Evolutionary conservation across 441 rosid species (phyloP), one percentile per base, ranked within the genome.

Genomic region (Rhodomyrtus psidioides): DNA sequence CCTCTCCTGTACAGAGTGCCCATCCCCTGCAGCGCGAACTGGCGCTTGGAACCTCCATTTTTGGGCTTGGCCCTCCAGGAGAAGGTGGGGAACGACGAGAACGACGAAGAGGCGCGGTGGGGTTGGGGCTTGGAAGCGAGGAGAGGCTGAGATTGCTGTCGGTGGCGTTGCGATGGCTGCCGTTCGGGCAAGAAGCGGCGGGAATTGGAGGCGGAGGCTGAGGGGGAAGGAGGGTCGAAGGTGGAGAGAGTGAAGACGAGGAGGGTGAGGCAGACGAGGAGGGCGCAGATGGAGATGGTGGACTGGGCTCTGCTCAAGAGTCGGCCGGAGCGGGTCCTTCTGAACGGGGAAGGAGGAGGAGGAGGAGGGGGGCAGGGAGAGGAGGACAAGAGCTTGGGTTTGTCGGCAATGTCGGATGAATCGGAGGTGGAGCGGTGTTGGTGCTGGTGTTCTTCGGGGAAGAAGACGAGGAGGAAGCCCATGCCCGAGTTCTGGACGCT

Each of bases 191-290:
- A 85, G 59, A 93, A 87, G 23, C 94, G 86, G 9, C 93, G 93
- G 58, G 88, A 81, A 8, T 12, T 10, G 39, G 81, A 55, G 90
- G 53, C 65, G 56, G 28, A 62, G 17, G 70, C 87, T 82, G 81
- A 65, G 53, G 24, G 89, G 75, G 83, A 85, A 49, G 39, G 95
- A 81, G 88, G 96, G 97, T 97, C 99, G 88, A 97, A 96, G 58
- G 98, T 96, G 83, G 98, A 95, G 91, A 96, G 96, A 58, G 98
- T 91, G 89, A 96, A 97, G 88, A 95, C 90, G 76, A 97, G 95
- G 82, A 97, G 94, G 24, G 97, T 93, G 81, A 95, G 60, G 86
- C 94, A 90, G 74, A 97, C 90, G 5, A 96, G 88, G 86, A 97
- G 93, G 86, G 89, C 90, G 26, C 98, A 95, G 84, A 95, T 92